Percentiles rank a stretch among this genome's conserved stretches.
phyloP scores from a whole-genome alignment of 1,284 basidiomycete genomes.

The Wolfiporia cocos region DNA sequence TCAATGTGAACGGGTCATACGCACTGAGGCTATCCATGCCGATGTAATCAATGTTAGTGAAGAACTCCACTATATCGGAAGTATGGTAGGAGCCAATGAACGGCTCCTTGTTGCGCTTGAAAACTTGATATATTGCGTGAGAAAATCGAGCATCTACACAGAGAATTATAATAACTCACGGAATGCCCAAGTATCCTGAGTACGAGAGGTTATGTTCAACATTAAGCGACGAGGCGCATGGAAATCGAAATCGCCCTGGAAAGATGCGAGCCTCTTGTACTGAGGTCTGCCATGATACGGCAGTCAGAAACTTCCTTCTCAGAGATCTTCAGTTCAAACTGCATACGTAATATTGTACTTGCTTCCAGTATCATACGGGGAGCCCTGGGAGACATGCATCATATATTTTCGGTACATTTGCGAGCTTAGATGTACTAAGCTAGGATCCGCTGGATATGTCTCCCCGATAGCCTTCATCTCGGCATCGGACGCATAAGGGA shows the following conservation, averaged over 20 bases:
- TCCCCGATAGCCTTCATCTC: constrained; percentile 4
- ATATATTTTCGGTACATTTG: constrained; percentile 18
- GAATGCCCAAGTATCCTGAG: constrained; percentile 42
- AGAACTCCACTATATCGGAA: constrained; percentile 5
- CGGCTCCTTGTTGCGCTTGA: constrained; percentile 38
- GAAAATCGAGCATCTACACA: not conserved
- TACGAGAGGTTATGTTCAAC: constrained; percentile 28
- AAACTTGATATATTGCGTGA: constrained; percentile 27
- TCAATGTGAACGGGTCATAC: not conserved
- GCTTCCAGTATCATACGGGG: constrained; percentile 42
- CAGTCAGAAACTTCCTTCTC: not conserved
- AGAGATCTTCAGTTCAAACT: not conserved
- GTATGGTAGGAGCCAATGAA: constrained; percentile 24
- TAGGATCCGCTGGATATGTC: constrained; percentile 1
- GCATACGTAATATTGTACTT: constrained; percentile 30
- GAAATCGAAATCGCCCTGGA: constrained; percentile 44
- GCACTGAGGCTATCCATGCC: constrained; percentile 1
- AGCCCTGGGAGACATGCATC: constrained; percentile 30
- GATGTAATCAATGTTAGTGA: not conserved
- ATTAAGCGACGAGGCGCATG: constrained; percentile 35
- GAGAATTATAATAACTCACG: constrained; percentile 25
- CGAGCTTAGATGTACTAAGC: not conserved
- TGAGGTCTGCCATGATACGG: constrained; percentile 17
- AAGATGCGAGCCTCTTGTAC: constrained; percentile 43
- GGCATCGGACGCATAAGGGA: constrained; percentile 9